phyloP scores from a whole-genome alignment of 495 filamentous ascomycete genomes.

The Jackrogersella multiformis region DNA sequence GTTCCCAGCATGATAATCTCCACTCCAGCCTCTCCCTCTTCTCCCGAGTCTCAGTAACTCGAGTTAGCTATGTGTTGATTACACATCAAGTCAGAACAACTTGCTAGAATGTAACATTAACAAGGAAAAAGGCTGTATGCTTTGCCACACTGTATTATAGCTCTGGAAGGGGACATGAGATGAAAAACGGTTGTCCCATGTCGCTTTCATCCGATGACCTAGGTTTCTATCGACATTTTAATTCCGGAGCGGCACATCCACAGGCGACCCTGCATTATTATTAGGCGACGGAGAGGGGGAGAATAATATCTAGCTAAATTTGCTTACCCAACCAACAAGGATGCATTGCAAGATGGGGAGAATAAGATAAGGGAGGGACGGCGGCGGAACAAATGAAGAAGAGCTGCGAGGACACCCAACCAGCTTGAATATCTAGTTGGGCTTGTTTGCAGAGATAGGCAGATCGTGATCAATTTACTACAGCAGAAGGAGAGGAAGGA shows the following conservation, averaged over 20 bases:
- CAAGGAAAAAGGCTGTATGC: neutral
- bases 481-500: neutral
- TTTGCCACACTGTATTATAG: slow-evolving; percentile 33
- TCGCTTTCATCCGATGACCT: slow-evolving; percentile 10
- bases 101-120: slow-evolving; percentile 39
- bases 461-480: slow-evolving; percentile 37
- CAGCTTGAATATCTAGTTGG: slow-evolving; percentile 42
- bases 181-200: neutral
- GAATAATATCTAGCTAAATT: slow-evolving; percentile 38
- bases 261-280: slow-evolving; percentile 11
- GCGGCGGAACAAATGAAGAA: slow-evolving; percentile 7
- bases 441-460: slow-evolving; percentile 39
- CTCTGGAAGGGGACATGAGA: slow-evolving; percentile 16
- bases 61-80: slow-evolving; percentile 11
- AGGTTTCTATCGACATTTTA: slow-evolving; percentile 6
- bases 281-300: neutral
- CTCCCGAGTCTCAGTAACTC: slow-evolving; percentile 20
- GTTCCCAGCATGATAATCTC: slow-evolving; percentile 71
- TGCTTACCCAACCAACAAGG: slow-evolving; percentile 8
- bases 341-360: slow-evolving; percentile 5
- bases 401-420: neutral
- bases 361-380: neutral
- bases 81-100: slow-evolving; percentile 1
- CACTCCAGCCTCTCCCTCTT: slow-evolving; percentile 15
- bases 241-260: neutral